Evolutionary conservation across 140 eudicot genomes (phyloP), one percentile per base, ranked within the genome.

Genomic region (Ambrosia hybrid): DNA sequence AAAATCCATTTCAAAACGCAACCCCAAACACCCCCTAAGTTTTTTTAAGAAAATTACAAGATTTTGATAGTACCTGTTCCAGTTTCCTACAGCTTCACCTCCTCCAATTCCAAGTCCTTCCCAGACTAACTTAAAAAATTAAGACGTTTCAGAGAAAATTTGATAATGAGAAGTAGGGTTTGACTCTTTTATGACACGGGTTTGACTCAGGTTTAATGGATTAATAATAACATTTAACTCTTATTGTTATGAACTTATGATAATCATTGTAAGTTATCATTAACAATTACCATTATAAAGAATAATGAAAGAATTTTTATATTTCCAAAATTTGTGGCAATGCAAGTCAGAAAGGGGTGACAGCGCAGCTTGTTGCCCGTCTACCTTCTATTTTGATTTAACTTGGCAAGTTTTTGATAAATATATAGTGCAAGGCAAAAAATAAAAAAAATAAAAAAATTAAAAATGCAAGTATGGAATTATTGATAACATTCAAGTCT

Each of bases 51-150:
- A 6, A 36, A 41, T 75, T 3, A 41, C 56, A 75, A 30, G 39
- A 11, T 46, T 43, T 75, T 65, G n/a, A 67, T 46, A 6, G 51
- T 83, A 92, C 98, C 95, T 89, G 87, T 74, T 83, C 98, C 98
- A 92, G 73, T 76, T 77, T 72, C 98, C 98, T 59, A 92, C 81
- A 15, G 91, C 66, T 66, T 78, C 81, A 66, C 87, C 86, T 76
- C 86, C 92, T 71, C 92, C 98, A 7, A 89, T 87, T 73, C 96
- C 98, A 61, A 92, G 92, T 69, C 98, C 98, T 82, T 89, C 89
- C 98, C 98, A 92, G 74, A 92, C 80, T 79, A 92, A 83, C 98
- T 92, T 57, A 57, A 85, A 69, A 68, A 48, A 70, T 17, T 4
- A 78, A 36, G 41, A 57, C 2, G 2, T 1, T 37, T 71, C 45